Evolutionary conservation across 371 early-diverging fungal genomes (phyloP).

Genomic region (Fennellomyces sp.): DNA sequence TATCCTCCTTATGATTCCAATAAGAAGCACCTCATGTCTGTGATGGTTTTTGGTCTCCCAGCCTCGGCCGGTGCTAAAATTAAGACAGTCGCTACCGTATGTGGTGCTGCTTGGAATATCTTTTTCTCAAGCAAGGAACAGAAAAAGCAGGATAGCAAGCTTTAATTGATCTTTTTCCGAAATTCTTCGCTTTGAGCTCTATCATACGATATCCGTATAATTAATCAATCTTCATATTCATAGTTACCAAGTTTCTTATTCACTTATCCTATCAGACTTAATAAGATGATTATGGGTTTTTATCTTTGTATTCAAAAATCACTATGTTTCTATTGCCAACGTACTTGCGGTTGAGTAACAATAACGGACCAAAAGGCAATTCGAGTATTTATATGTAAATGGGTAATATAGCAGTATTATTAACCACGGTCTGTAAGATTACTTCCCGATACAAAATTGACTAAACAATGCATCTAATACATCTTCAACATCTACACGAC

Average conservation of each 20-base stretch:
- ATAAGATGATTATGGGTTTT: no score
- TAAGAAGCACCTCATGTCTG: conserved; percentile 27
- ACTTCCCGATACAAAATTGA: conserved; percentile 88
- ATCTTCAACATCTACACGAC: conserved; percentile 75
- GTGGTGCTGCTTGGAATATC: conserved; percentile 32
- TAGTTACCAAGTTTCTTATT: no score
- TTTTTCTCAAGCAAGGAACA: conserved; percentile 12
- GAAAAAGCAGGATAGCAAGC: conserved; percentile 25
- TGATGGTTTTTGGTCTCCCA: conserved; percentile 36
- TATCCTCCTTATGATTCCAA: conserved; percentile 55
- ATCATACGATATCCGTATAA: no score
- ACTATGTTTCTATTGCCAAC: no score
- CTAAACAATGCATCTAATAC: conserved; percentile 79
- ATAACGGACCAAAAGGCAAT: neutral
- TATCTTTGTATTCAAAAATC: no score
- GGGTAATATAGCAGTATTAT: neutral
- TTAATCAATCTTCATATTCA: no score
- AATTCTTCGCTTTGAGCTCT: no score
- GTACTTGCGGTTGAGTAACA: no score
- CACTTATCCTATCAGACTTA: no score
- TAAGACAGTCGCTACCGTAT: conserved; percentile 24
- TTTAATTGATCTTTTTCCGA: no score
- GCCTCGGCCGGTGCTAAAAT: conserved; percentile 25
- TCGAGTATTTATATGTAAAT: neutral
- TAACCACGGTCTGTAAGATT: conserved; percentile 16